Base-by-base conservation (phyloP, 1,284 basidiomycete genomes). In the Cutaneotrichosporon daszewskae region DNA sequence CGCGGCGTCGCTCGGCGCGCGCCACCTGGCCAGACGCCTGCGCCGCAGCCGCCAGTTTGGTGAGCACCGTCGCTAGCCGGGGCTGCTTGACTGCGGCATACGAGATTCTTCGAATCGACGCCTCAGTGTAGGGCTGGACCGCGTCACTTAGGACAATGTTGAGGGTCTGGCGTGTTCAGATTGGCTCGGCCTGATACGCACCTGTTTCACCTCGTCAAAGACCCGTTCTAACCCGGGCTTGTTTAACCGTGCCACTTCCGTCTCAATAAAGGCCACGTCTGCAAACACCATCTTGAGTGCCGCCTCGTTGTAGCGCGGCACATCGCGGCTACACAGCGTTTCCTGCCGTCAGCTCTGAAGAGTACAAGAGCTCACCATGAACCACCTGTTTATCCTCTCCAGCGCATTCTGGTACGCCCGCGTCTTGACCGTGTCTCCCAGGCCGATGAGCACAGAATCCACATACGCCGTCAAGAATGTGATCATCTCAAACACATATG, bases 401-500 rank as follows among this genome's bases (percentile, higher is more conserved):
- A 94, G 77, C 12, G 94, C 91, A 28, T 82, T 84, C 54, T 79
- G 78, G 68, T 95, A 98, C 12, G 88, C 86, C 50, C 85, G 82
- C 37, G 87, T 84, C 71, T 94, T 94, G 69, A 90, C 85, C 6
- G 74, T 72, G 45, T 88, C 83, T 49, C 72, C 72, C 26, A 79
- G 55, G 9, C 87, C 82, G 61, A 95, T 83, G 38, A 86, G 77
- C 16, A 97, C 83, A 23, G 87, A 87, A 67, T 97, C 94, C 54
- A 98, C 90, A 54, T 96, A 88, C 1, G 92, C 95, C 29, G 85
- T 89, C 33, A 98, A 76, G 87, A 94, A 99, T 59, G 91, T 91
- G 62, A 95, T 80, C 62, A 97, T 80, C 68, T 97, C 95, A 62
- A 89, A 85, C 8, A 98, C 77, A 69, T 96, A 97, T 75, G 66